phyloP scores from a whole-genome alignment of 2,329 filamentous ascomycete genomes.

The Penicillium sp. region DNA sequence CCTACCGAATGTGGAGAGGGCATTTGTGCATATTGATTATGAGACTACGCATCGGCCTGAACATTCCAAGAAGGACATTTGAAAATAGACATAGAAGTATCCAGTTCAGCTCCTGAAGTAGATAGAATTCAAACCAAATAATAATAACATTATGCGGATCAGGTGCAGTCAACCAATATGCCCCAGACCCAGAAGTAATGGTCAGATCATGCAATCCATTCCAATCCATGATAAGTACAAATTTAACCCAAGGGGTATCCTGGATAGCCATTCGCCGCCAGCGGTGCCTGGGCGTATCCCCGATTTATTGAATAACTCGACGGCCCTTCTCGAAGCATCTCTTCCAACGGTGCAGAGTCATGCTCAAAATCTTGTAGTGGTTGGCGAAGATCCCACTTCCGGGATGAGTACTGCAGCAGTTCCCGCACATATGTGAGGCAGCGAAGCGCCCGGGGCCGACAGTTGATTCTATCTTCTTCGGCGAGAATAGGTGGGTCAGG shows the following conservation, averaged over 20 bases:
- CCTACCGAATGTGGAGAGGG: conserved; percentile 8
- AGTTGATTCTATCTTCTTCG: conserved; percentile 36
- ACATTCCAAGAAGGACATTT: neutral
- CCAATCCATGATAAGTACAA: neutral
- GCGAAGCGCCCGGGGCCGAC: conserved; percentile 34
- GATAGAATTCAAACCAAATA: too few relatives aligned
- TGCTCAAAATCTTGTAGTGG: conserved; percentile 37
- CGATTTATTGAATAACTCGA: conserved; percentile 21
- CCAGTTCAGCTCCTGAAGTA: too few relatives aligned
- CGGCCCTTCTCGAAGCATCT: conserved; percentile 28
- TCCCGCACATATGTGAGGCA: conserved; percentile 35
- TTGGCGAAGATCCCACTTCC: conserved; percentile 36
- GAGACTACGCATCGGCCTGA: conserved; percentile 2
- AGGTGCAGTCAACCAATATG: too few relatives aligned
- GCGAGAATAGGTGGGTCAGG: conserved; percentile 35
- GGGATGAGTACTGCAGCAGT: conserved; percentile 35
- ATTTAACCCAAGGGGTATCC: conserved; percentile 16
- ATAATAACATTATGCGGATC: too few relatives aligned
- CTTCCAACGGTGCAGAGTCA: conserved; percentile 30
- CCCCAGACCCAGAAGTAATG: too few relatives aligned
- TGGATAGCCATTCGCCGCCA: conserved; percentile 23
- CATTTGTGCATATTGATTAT: conserved; percentile 19
- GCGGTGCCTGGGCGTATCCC: conserved; percentile 20
- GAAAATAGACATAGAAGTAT: too few relatives aligned
- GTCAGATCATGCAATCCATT: neutral